Percentiles rank a stretch among this genome's conserved stretches.
These are phyloP conservation scores for Rosa multiflora DNA, from an alignment of 306 rosid genomes.

Conservation along the genomic window DNA sequence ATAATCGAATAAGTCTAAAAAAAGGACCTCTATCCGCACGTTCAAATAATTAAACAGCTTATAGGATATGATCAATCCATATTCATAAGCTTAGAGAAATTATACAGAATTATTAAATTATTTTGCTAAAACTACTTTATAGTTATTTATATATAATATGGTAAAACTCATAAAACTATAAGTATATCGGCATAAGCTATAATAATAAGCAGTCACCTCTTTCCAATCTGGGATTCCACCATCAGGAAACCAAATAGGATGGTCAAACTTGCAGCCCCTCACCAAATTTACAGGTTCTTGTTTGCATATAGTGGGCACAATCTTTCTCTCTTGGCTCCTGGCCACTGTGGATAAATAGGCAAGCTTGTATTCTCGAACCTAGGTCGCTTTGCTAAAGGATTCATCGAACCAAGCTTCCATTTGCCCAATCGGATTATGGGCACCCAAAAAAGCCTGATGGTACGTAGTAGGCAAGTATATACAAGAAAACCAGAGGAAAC, in stretches of 20 bases:
- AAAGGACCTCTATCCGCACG: neutral
- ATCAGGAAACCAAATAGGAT: constrained; percentile 99
- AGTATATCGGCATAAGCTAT: constrained; percentile 44
- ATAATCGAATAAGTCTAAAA: neutral
- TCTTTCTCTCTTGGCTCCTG: too few species aligned
- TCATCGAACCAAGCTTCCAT: too few species aligned
- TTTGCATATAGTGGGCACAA: too few species aligned
- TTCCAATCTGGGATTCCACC: constrained; percentile 99
- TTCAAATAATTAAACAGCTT: constrained; percentile 6
- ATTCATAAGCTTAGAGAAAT: constrained; percentile 26
- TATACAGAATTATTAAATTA: constrained; percentile 6
- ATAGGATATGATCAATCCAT: constrained; percentile 15
- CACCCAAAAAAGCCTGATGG: too few species aligned
- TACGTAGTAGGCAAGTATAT: too few species aligned
- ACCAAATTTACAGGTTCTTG: constrained; percentile 54
- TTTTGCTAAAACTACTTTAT: constrained; percentile 26
- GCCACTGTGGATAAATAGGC: too few species aligned
- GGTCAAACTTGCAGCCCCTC: constrained; percentile 97
- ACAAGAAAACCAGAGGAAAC: too few species aligned
- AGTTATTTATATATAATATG: constrained; percentile 25
- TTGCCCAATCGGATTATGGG: too few species aligned
- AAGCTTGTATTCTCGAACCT: too few species aligned
- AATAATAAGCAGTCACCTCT: constrained; percentile 90
- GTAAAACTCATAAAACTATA: constrained; percentile 31
- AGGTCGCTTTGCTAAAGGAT: too few species aligned